Conservation (phyloP, 306 rosid species). For the Fragaria nilgerrensis region DNA sequence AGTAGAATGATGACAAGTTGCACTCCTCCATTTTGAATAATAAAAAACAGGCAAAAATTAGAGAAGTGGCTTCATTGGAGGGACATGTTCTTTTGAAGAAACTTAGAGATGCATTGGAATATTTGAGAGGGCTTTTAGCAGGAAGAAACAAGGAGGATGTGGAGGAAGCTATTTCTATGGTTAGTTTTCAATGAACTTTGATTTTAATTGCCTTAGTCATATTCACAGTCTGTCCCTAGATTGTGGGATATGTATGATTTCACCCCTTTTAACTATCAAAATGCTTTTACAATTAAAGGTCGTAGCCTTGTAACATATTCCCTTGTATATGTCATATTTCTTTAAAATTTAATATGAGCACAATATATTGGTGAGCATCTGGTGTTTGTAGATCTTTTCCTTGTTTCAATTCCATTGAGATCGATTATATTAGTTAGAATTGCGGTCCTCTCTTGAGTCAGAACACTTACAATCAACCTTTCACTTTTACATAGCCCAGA, state of each 20-base stretch:
- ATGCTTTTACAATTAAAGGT: background rate
- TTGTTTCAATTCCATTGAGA: background rate
- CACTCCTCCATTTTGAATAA: slow-evolving; percentile 22
- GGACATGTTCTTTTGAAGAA: slow-evolving; percentile 97
- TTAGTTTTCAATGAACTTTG: slow-evolving; percentile 42
- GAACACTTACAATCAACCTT: background rate
- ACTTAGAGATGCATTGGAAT: slow-evolving; percentile 91
- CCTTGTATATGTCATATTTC: background rate
- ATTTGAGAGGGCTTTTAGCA: slow-evolving; percentile 62
- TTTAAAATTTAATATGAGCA: background rate
- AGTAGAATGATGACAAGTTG: background rate
- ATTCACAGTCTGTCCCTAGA: background rate
- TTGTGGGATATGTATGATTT: background rate
- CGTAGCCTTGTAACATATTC: background rate
- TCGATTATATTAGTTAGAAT: background rate
- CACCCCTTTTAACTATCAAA: background rate
- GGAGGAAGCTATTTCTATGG: slow-evolving; percentile 96
- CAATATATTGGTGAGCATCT: background rate
- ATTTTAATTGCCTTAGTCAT: slow-evolving; percentile 12
- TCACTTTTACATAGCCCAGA: background rate
- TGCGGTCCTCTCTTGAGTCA: background rate
- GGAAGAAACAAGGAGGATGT: slow-evolving; percentile 94
- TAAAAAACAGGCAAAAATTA: slow-evolving; percentile 66
- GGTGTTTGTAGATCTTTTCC: background rate
- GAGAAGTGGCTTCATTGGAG: slow-evolving; percentile 92